Evolutionary conservation across 257 asterid species (phyloP).

Genomic region (Fraxinus excelsior): DNA sequence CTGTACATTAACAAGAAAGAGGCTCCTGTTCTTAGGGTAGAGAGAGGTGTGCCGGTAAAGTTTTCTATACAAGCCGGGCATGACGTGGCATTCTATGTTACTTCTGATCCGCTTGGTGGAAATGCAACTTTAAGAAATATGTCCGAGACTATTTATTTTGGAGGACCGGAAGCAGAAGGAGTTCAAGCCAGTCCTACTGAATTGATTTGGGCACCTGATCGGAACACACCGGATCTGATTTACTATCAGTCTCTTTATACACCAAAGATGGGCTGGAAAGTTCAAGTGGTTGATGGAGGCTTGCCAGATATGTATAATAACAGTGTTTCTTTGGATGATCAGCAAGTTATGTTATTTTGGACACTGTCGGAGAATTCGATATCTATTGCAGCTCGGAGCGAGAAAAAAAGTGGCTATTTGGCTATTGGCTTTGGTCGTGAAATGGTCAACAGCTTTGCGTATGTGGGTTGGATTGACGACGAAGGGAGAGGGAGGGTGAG

Average conservation of each 20-base stretch:
- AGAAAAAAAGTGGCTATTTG: constrained; percentile 93
- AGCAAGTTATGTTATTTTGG: constrained; percentile 95
- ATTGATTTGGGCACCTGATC: constrained; percentile 84
- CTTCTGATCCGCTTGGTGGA: constrained; percentile 97
- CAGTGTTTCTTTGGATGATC: constrained; percentile 94
- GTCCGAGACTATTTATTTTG: constrained; percentile 86
- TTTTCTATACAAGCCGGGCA: constrained; percentile 98
- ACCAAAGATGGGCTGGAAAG: constrained; percentile 98
- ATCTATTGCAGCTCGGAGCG: constrained; percentile 93
- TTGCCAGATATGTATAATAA: constrained; percentile 90
- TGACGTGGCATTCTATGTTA: constrained; percentile 91
- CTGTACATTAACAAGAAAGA: constrained; percentile 92
- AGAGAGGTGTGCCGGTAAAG: constrained; percentile 91
- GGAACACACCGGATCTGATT: constrained; percentile 91
- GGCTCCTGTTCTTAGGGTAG: constrained; percentile 89
- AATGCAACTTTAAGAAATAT: constrained; percentile 85
- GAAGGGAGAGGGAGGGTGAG: constrained; percentile 77
- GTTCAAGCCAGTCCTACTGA: constrained; percentile 86
- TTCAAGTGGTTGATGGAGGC: constrained; percentile 97
- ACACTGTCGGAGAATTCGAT: constrained; percentile 75
- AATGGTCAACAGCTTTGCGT: constrained; percentile 82
- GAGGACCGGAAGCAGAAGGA: constrained; percentile 94
- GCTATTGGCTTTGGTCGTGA: constrained; percentile 93
- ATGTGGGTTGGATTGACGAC: constrained; percentile 93
- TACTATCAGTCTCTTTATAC: constrained; percentile 83